Conservation (phyloP, 2,329 filamentous ascomycete species). For the Pseudogymnoascus sp. region DNA sequence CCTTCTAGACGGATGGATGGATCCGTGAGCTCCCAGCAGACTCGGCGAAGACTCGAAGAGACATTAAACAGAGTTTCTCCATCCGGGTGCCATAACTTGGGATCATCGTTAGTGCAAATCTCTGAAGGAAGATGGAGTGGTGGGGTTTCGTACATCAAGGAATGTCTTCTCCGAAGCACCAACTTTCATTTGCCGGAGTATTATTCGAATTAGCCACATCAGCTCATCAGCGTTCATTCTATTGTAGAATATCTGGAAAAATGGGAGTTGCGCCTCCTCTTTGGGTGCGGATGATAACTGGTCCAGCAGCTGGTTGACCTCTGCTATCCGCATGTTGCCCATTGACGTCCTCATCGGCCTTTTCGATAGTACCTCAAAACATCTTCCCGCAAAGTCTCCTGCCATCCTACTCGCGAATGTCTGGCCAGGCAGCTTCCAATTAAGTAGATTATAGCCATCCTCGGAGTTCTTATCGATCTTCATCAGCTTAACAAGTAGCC, state of each 20-base stretch:
- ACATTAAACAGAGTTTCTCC: constrained; percentile 77
- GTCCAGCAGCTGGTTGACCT: constrained; percentile 84
- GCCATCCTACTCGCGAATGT: constrained; percentile 57
- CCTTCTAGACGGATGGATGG: constrained; percentile 64
- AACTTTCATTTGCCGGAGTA: constrained; percentile 69
- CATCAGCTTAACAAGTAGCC: constrained; percentile 83
- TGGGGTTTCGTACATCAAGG: constrained; percentile 43
- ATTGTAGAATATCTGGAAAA: constrained; percentile 78
- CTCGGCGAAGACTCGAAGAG: constrained; percentile 78
- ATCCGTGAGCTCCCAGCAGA: constrained; percentile 90
- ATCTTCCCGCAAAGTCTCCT: constrained; percentile 87
- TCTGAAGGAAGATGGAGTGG: no score
- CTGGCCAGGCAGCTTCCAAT: constrained; percentile 85
- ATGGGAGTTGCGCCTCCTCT: constrained; percentile 75
- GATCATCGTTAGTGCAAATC: not conserved
- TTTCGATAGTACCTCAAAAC: constrained; percentile 79
- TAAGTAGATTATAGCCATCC: constrained; percentile 74
- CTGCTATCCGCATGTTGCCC: constrained; percentile 75
- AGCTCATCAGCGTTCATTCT: constrained; percentile 91
- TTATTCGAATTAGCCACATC: constrained; percentile 89
- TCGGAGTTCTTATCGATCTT: constrained; percentile 87
- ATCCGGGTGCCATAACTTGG: constrained; percentile 68
- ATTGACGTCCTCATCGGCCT: constrained; percentile 65
- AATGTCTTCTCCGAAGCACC: constrained; percentile 83
- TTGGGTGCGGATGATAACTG: constrained; percentile 65